These are phyloP conservation scores for Podila epigama DNA, from an alignment of 192 early-diverging fungal species.

Conservation along the genomic window DNA sequence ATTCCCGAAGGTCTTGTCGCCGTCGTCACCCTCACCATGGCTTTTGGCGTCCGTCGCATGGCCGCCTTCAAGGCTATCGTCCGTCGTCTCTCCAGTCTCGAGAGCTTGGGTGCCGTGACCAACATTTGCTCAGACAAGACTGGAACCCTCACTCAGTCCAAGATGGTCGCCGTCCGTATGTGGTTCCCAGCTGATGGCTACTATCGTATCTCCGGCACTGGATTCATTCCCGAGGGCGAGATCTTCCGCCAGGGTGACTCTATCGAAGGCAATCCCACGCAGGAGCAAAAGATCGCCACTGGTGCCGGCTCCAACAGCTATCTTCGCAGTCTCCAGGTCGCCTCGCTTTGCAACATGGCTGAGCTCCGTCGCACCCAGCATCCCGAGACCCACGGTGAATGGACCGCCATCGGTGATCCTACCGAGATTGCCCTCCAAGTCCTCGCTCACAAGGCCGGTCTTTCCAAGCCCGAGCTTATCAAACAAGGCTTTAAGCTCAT, in stretches of 20 bases:
- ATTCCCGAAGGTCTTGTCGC: constrained; percentile 96
- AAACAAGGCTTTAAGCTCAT: constrained; percentile 56
- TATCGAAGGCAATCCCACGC: constrained; percentile 10
- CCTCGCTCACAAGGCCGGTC: constrained; percentile 78
- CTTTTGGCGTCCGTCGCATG: constrained; percentile 87
- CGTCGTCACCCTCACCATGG: constrained; percentile 91
- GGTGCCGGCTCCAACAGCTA: constrained; percentile 14
- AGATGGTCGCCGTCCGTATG: constrained; percentile 88
- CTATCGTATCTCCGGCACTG: constrained; percentile 72
- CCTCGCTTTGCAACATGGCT: constrained; percentile 87
- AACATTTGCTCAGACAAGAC: constrained; percentile 96
- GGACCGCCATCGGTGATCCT: constrained; percentile 86
- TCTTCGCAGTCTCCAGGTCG: constrained; percentile 58
- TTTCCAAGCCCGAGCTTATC: constrained; percentile 72
- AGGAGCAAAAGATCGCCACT: constrained; percentile 52
- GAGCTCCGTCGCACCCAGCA: constrained; percentile 69
- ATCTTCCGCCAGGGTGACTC: constrained; percentile 30
- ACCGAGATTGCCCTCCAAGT: constrained; percentile 94
- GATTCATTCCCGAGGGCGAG: constrained; percentile 66
- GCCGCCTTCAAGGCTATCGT: constrained; percentile 87
- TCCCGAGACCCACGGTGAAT: constrained; percentile 65
- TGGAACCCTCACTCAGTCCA: constrained; percentile 92
- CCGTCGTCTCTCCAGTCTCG: constrained; percentile 85
- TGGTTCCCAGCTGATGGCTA: constrained; percentile 82
- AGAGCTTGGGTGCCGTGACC: constrained; percentile 91